Conservation (phyloP, 2,329 filamentous ascomycete genomes). For the Pseudopyricularia cyperi region DNA sequence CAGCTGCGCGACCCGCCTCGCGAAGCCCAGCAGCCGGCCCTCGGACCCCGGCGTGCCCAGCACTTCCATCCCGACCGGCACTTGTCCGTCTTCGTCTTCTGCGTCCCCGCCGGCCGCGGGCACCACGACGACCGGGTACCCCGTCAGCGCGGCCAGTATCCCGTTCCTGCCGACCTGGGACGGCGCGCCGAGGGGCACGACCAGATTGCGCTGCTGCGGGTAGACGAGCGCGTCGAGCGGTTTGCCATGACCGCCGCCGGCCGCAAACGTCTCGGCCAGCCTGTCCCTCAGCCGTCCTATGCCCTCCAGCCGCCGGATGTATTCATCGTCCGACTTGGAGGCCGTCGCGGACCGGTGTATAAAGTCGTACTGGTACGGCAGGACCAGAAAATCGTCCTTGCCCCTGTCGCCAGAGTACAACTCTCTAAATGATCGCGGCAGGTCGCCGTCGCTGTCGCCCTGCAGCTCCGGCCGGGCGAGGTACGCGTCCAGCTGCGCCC, state of each 20-base stretch:
- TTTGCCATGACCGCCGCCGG: slow-evolving; percentile 19
- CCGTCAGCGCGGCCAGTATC: slow-evolving; percentile 26
- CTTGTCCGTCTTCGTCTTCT: slow-evolving; percentile 26
- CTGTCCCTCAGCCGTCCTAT: slow-evolving; percentile 39
- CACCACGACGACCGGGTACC: slow-evolving; percentile 28
- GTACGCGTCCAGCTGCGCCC: slow-evolving; percentile 40
- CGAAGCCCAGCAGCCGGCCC: slow-evolving; percentile 12
- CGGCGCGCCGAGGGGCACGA: slow-evolving; percentile 41
- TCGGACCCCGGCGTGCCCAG: slow-evolving; percentile 44
- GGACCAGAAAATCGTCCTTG: slow-evolving; percentile 36
- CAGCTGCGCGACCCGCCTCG: slow-evolving; percentile 7
- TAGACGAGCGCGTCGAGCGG: slow-evolving; percentile 46
- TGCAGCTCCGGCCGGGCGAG: slow-evolving; percentile 28
- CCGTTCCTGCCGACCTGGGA: slow-evolving; percentile 44
- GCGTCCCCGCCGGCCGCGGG: slow-evolving; percentile 34
- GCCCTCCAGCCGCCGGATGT: slow-evolving; percentile 27
- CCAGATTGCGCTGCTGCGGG: slow-evolving; percentile 51
- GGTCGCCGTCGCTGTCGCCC: slow-evolving; percentile 13
- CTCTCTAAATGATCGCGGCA: slow-evolving; percentile 30
- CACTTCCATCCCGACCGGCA: slow-evolving; percentile 54
- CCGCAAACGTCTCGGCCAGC: slow-evolving; percentile 34
- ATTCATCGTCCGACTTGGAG: slow-evolving; percentile 32
- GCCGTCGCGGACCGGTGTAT: slow-evolving; percentile 35
- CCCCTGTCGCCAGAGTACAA: slow-evolving; percentile 27
- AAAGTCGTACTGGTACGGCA: slow-evolving; percentile 43